Conservation (phyloP, 2,329 filamentous ascomycete genomes). For the Aspergillaceae sp. region DNA sequence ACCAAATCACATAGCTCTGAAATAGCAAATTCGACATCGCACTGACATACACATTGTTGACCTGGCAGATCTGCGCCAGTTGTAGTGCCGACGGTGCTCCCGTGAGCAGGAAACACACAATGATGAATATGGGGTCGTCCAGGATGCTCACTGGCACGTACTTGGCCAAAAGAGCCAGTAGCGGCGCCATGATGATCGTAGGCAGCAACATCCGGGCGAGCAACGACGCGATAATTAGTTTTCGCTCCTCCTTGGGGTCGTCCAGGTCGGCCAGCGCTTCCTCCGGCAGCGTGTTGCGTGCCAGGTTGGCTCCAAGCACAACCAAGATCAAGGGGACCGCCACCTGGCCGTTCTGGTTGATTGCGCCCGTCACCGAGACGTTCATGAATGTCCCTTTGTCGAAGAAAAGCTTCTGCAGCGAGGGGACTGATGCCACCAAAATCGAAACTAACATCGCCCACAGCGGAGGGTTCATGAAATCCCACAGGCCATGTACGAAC, state of each 20-base stretch:
- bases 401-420: slow-evolving; percentile 79
- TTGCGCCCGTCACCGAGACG: slow-evolving; percentile 84
- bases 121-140: slow-evolving; percentile 94
- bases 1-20: slow-evolving; percentile 95
- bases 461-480: slow-evolving; percentile 96
- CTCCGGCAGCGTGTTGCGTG: slow-evolving; percentile 74
- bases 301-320: slow-evolving; percentile 88
- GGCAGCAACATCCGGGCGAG: slow-evolving; percentile 88
- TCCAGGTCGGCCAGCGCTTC: slow-evolving; percentile 59
- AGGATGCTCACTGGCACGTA: slow-evolving; percentile 88
- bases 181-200: slow-evolving; percentile 81
- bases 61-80: slow-evolving; percentile 94
- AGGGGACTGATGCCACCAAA: slow-evolving; percentile 77
- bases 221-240: slow-evolving; percentile 75
- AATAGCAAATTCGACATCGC: slow-evolving; percentile 91
- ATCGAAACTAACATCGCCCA: slow-evolving; percentile 96
- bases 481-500: slow-evolving; percentile 64
- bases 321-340: slow-evolving; percentile 93
- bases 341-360: slow-evolving; percentile 77
- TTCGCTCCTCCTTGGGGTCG: slow-evolving; percentile 59
- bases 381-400: slow-evolving; percentile 78
- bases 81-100: slow-evolving; percentile 90
- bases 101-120: slow-evolving; percentile 93
- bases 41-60: slow-evolving; percentile 91
- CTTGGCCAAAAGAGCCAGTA: slow-evolving; percentile 80